Conservation (phyloP, 306 rosid species). For the Sicyos edulis region DNA sequence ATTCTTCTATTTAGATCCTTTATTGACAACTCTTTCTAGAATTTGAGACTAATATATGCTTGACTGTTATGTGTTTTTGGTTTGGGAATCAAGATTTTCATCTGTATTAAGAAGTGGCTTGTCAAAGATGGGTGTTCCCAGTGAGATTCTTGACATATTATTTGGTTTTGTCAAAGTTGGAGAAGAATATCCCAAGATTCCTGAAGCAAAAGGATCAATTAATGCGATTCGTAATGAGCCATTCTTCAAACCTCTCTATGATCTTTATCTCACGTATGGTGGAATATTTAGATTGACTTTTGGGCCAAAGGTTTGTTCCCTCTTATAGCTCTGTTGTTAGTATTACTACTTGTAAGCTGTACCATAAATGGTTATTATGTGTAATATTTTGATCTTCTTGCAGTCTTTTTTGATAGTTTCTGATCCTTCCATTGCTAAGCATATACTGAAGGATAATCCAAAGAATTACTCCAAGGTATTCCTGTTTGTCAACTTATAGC, state of each 20-base stretch:
- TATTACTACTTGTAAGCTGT: background rate
- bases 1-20: background rate
- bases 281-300: conserved; percentile 77
- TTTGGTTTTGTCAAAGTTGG: conserved; percentile 41
- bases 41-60: background rate
- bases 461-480: conserved; percentile 92
- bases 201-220: conserved; percentile 79
- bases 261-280: conserved; percentile 84
- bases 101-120: conserved; percentile 46
- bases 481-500: conserved; percentile 15
- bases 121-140: conserved; percentile 65
- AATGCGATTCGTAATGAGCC: conserved; percentile 68
- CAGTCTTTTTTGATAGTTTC: conserved; percentile 94
- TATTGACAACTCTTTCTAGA: background rate
- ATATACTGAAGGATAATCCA: conserved; percentile 75
- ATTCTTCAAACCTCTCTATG: conserved; percentile 80
- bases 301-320: conserved; percentile 87
- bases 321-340: conserved; percentile 8
- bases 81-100: conserved; percentile 47
- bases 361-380: background rate
- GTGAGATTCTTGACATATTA: conserved; percentile 45
- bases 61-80: conserved; percentile 18
- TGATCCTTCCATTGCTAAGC: conserved; percentile 88
- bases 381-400: conserved; percentile 24
- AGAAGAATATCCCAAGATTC: conserved; percentile 46